phyloP scores from a whole-genome alignment of 805 yeast species.

The Ogataea kodamae region DNA sequence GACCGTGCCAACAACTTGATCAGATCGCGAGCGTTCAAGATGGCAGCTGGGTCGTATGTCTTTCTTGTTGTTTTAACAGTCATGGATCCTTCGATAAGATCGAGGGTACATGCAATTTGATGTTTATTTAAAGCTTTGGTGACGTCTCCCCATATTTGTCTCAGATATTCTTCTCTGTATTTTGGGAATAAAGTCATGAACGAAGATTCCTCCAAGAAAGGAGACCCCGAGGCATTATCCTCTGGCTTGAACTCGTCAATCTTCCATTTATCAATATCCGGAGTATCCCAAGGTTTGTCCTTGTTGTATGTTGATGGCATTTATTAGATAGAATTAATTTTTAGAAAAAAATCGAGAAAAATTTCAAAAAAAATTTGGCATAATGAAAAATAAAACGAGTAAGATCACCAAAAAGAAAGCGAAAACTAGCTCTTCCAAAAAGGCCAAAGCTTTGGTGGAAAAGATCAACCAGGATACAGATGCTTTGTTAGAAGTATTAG shows the following conservation, averaged over 20 bases:
- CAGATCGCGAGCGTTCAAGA: slow-evolving; percentile 90
- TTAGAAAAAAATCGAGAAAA: slow-evolving; percentile 5
- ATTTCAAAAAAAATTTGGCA: slow-evolving; percentile 1
- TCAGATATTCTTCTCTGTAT: slow-evolving; percentile 87
- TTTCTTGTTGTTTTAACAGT: slow-evolving; percentile 93
- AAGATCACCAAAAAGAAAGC: slow-evolving; percentile 5
- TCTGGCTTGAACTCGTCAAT: slow-evolving; percentile 85
- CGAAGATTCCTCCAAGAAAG: slow-evolving; percentile 94
- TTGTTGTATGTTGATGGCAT: slow-evolving; percentile 93
- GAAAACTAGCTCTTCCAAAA: slow-evolving; percentile 5
- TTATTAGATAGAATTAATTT: slow-evolving; percentile 3
- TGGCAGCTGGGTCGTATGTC: slow-evolving; percentile 91
- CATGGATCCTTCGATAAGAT: slow-evolving; percentile 96
- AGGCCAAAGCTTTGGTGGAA: slow-evolving; percentile 25
- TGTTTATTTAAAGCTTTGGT: slow-evolving; percentile 71
- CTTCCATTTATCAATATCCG: slow-evolving; percentile 90
- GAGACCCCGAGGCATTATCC: slow-evolving; percentile 79
- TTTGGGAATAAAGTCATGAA: slow-evolving; percentile 95
- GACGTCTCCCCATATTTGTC: slow-evolving; percentile 91
- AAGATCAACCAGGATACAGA: slow-evolving; percentile 26
- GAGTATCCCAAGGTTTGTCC: slow-evolving; percentile 98
- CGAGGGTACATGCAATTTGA: slow-evolving; percentile 78
- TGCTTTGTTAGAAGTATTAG: slow-evolving; percentile 17
- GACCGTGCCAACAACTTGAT: slow-evolving; percentile 92
- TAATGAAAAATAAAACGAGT: slow-evolving; percentile 5